phyloP scores from a whole-genome alignment of 306 rosid genomes.

The Pyrus betulifolia region DNA sequence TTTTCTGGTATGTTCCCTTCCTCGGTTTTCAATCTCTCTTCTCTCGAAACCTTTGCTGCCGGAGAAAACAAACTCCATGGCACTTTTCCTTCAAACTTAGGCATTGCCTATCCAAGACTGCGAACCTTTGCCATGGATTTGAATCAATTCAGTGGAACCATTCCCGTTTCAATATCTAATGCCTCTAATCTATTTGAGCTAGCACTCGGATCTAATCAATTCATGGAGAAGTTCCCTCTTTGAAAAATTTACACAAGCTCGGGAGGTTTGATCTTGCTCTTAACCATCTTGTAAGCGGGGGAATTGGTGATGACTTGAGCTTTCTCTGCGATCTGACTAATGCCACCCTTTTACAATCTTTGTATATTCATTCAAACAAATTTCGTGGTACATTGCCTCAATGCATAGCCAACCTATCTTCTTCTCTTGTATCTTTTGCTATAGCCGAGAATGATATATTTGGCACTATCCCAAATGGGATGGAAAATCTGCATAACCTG shows the following conservation, averaged over 20 bases:
- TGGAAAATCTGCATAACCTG: neutral
- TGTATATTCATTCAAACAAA: neutral
- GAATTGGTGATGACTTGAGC: neutral
- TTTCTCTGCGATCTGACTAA: neutral
- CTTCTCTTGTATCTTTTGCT: accelerated
- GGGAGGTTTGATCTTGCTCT: accelerated
- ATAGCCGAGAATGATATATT: neutral
- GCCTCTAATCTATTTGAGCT: neutral
- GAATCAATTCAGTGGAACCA: neutral
- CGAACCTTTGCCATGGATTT: neutral
- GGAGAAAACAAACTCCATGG: neutral
- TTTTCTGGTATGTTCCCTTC: neutral
- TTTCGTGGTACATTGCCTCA: neutral
- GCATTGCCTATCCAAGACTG: neutral
- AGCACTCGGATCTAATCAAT: accelerated
- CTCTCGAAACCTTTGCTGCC: neutral
- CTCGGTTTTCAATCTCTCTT: neutral
- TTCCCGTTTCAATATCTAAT: neutral
- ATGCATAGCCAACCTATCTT: neutral
- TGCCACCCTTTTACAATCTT: neutral
- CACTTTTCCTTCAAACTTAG: neutral
- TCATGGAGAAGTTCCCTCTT: neutral
- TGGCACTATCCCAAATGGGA: neutral
- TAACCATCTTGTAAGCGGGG: neutral
- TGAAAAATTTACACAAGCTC: neutral